phyloP scores from a whole-genome alignment of 345 rosid species.

The Hibiscus mutabilis region DNA sequence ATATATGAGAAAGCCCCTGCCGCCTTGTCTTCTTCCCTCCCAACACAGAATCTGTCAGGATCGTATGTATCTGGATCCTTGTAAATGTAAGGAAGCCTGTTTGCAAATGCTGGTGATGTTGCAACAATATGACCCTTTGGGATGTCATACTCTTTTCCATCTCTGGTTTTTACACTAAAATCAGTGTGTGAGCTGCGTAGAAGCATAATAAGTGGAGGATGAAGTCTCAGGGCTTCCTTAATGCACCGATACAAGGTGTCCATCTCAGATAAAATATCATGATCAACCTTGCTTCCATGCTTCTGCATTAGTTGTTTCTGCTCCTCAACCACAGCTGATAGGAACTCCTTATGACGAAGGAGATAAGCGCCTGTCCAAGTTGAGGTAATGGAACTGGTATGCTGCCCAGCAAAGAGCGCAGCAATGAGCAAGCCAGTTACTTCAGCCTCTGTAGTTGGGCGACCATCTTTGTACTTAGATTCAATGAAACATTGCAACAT shows the following conservation, averaged over 20 bases:
- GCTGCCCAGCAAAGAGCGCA: slow-evolving; percentile 5
- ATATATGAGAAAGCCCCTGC: background rate
- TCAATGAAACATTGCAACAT: background rate
- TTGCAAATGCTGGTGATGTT: slow-evolving; percentile 5
- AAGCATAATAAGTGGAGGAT: slow-evolving; percentile 5
- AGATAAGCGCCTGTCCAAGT: slow-evolving; percentile 4
- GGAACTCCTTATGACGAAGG: background rate
- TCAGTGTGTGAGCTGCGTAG: slow-evolving; percentile 4
- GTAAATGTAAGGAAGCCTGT: slow-evolving; percentile 1
- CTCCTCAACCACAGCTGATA: slow-evolving; percentile 2
- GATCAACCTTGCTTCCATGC: background rate
- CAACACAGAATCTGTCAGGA: slow-evolving; percentile 3
- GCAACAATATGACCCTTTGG: slow-evolving; percentile 3
- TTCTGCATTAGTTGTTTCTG: background rate
- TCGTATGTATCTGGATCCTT: slow-evolving; percentile 4
- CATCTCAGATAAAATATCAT: background rate
- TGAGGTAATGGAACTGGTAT: slow-evolving; percentile 4
- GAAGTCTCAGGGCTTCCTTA: slow-evolving; percentile 6
- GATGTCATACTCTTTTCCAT: background rate
- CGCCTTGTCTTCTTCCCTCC: slow-evolving; percentile 6
- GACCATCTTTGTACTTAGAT: slow-evolving; percentile 1
- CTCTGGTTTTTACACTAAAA: background rate
- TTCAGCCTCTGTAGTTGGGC: background rate
- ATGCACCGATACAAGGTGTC: background rate
- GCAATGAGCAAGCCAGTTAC: slow-evolving; percentile 5